Percentiles rank a stretch among this genome's conserved stretches.
These are phyloP conservation scores for Tillandsia leiboldiana DNA, from an alignment of 176 grass and related monocot species.

Conservation along the genomic window DNA sequence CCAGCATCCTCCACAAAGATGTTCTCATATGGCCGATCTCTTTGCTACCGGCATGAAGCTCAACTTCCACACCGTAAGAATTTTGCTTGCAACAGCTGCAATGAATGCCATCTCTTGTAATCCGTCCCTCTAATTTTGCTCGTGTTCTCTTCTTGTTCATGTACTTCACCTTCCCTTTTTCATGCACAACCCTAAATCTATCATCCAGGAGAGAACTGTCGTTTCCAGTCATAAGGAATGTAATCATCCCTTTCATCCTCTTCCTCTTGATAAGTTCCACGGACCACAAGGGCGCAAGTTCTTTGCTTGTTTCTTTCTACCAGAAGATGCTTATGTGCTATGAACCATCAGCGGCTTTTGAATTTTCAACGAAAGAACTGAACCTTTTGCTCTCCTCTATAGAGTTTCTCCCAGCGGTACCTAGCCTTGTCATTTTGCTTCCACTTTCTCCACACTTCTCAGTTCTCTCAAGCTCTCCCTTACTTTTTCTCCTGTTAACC, in stretches of 20 bases:
- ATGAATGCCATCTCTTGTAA: conserved; percentile 76
- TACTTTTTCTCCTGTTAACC: conserved; percentile 53
- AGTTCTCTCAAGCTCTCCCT: conserved; percentile 28
- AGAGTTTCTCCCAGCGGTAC: conserved; percentile 14
- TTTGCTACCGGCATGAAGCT: conserved; percentile 97
- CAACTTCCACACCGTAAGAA: conserved; percentile 58
- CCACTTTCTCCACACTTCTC: conserved; percentile 31
- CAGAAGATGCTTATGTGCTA: conserved; percentile 4
- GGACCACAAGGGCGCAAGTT: conserved; percentile 40
- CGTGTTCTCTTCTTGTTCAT: conserved; percentile 61
- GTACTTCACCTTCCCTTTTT: conserved; percentile 61
- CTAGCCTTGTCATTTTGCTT: conserved; percentile 31
- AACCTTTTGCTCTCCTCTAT: conserved; percentile 22
- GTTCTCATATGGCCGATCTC: conserved; percentile 49
- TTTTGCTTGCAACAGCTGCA: conserved; percentile 88
- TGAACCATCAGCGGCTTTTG: background rate
- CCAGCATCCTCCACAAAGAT: conserved; percentile 50
- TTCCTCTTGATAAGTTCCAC: conserved; percentile 27
- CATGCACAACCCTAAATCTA: conserved; percentile 69
- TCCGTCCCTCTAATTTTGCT: conserved; percentile 54
- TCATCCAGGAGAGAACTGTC: conserved; percentile 91
- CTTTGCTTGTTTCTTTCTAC: conserved; percentile 25
- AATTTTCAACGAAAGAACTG: conserved; percentile 1
- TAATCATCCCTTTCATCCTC: conserved; percentile 38
- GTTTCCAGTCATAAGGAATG: conserved; percentile 61